Evolutionary conservation across 2,329 filamentous ascomycete species (phyloP).

Genomic region (Clonostachys byssicola): DNA sequence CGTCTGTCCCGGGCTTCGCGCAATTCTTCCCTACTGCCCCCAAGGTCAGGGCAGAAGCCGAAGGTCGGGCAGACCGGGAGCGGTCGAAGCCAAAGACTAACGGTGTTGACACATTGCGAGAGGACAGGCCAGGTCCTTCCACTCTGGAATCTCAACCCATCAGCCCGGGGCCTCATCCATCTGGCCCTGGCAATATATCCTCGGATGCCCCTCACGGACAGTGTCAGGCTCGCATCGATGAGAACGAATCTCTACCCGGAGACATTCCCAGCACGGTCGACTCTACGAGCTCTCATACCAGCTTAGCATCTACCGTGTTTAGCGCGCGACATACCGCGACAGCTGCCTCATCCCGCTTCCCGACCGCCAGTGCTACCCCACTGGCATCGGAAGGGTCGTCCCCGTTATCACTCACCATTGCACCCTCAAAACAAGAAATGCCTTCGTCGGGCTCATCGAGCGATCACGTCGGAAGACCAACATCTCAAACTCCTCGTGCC

Average conservation of each 20-base stretch:
- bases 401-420: conserved; percentile 39
- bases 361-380: conserved; percentile 42
- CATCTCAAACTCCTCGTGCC: conserved; percentile 16
- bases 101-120: conserved; percentile 12
- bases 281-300: conserved; percentile 69
- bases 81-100: conserved; percentile 16
- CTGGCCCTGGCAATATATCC: conserved; percentile 10
- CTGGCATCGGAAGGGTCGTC: conserved; percentile 49
- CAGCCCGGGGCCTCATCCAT: conserved; percentile 10
- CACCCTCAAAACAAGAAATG: conserved; percentile 48
- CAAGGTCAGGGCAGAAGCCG: conserved; percentile 48
- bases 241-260: conserved; percentile 54
- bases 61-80: conserved; percentile 27
- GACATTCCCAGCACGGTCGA: conserved; percentile 68
- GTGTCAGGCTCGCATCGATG: conserved; percentile 31
- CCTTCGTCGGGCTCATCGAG: conserved; percentile 42
- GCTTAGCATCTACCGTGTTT: conserved; percentile 68
- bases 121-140: conserved; percentile 6
- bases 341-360: conserved; percentile 33
- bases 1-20: conserved; percentile 71
- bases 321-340: conserved; percentile 43
- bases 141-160: conserved; percentile 11
- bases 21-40: conserved; percentile 83
- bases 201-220: conserved; percentile 18
- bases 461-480: conserved; percentile 21